A percentile compares a stretch with the other conserved stretches of the same genome.
These are phyloP conservation scores for Exophiala bonariae DNA, from an alignment of 2,329 filamentous ascomycete species.

Conservation along the genomic window DNA sequence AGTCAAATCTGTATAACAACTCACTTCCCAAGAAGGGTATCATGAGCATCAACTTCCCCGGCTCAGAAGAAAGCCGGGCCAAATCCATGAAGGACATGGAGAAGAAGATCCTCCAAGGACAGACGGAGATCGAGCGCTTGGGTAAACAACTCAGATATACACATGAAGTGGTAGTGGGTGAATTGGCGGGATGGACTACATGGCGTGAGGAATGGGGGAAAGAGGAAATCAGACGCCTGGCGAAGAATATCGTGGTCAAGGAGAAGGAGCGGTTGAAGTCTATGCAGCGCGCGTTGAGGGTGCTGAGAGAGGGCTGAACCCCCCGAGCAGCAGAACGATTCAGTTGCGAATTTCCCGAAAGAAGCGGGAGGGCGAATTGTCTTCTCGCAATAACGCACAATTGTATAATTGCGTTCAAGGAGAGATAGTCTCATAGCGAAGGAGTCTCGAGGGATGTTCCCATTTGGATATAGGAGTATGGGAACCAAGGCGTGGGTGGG, in stretches of 20 bases:
- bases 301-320: conserved; percentile 40
- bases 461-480: no score
- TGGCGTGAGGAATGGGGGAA: conserved; percentile 76
- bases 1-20: conserved; percentile 69
- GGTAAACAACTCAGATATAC: conserved; percentile 84
- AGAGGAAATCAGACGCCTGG: conserved; percentile 73
- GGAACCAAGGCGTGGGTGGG: no score
- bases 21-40: conserved; percentile 42
- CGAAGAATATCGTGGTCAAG: conserved; percentile 72
- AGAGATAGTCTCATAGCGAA: no score
- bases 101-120: conserved; percentile 70
- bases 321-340: no score
- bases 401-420: no score
- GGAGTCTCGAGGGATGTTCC: no score
- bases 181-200: conserved; percentile 92
- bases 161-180: conserved; percentile 86
- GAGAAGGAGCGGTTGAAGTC: conserved; percentile 79
- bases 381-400: no score
- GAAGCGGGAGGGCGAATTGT: no score
- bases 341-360: no score
- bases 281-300: conserved; percentile 75
- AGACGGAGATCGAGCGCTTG: conserved; percentile 70
- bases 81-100: conserved; percentile 81
- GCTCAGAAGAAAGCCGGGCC: conserved; percentile 80
- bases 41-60: conserved; percentile 47